A percentile compares a stretch with the other conserved stretches of the same genome.
Evolutionary conservation across 306 rosid species (phyloP).

Genomic region (Trifolium dubium): DNA sequence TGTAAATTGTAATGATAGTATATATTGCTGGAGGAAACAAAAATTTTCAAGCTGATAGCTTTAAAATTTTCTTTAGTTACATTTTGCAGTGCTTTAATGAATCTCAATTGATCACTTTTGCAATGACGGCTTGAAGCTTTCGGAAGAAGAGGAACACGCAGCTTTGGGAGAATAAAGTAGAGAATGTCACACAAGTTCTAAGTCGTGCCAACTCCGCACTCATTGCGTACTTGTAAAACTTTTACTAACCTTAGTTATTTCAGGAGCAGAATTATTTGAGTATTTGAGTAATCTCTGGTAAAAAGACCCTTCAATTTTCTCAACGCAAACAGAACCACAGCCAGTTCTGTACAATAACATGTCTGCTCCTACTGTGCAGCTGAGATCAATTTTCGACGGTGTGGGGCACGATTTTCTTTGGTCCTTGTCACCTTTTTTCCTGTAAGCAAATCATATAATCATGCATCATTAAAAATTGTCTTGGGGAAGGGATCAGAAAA

Average conservation of each 20-base stretch:
- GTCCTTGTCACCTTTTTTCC: slow-evolving; percentile 56
- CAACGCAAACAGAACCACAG: slow-evolving; percentile 27
- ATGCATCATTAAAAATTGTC: slow-evolving; percentile 10
- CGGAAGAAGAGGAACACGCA: no score
- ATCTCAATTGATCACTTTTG: no score
- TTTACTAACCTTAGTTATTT: slow-evolving; percentile 26
- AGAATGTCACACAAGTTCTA: no score
- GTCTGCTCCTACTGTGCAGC: slow-evolving; percentile 39
- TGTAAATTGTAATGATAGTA: no score
- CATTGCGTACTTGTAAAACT: slow-evolving; percentile 10
- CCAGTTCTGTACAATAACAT: slow-evolving; percentile 26
- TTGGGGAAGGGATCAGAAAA: background rate
- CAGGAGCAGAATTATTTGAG: slow-evolving; percentile 11
- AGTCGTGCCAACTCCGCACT: background rate
- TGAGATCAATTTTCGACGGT: slow-evolving; percentile 47
- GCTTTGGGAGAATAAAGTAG: no score
- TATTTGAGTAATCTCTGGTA: slow-evolving; percentile 20
- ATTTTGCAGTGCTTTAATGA: no score
- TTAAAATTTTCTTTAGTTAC: no score
- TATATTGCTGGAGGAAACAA: no score
- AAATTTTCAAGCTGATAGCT: no score
- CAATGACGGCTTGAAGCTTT: no score
- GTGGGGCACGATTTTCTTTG: slow-evolving; percentile 49
- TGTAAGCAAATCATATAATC: slow-evolving; percentile 46
- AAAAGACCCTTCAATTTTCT: slow-evolving; percentile 3